Conservation (phyloP, 257 asterid species). For the Cynanchum wilfordii region DNA sequence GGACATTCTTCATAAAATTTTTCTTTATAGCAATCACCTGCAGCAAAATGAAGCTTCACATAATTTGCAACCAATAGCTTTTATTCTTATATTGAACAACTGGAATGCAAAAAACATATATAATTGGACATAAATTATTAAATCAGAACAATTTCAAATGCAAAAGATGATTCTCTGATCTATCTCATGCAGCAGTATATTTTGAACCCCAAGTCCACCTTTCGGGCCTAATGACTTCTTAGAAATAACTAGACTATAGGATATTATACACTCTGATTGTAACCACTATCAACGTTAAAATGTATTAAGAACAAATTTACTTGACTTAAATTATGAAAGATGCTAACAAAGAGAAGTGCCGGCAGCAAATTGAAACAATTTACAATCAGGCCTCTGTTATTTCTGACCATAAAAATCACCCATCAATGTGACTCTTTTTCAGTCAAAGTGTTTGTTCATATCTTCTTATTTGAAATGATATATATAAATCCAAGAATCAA, state of each 20-base stretch:
- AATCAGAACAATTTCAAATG: background rate
- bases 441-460: background rate
- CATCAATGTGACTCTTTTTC: background rate
- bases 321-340: background rate
- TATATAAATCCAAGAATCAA: background rate
- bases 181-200: background rate
- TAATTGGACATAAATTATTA: too few species aligned
- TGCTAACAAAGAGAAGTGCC: background rate
- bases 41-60: slow-evolving; percentile 17
- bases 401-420: background rate
- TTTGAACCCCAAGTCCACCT: background rate
- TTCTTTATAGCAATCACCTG: slow-evolving; percentile 68
- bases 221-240: background rate
- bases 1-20: slow-evolving; percentile 46
- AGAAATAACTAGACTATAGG: background rate
- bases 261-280: background rate
- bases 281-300: background rate
- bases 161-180: background rate
- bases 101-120: background rate
- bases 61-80: slow-evolving; percentile 15
- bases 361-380: background rate
- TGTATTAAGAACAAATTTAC: background rate
- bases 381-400: background rate
- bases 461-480: background rate
- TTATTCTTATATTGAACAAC: slow-evolving; percentile 1